These are phyloP conservation scores for Lactuca saligna DNA, from an alignment of 129 eudicot genomes.

Conservation along the genomic window DNA sequence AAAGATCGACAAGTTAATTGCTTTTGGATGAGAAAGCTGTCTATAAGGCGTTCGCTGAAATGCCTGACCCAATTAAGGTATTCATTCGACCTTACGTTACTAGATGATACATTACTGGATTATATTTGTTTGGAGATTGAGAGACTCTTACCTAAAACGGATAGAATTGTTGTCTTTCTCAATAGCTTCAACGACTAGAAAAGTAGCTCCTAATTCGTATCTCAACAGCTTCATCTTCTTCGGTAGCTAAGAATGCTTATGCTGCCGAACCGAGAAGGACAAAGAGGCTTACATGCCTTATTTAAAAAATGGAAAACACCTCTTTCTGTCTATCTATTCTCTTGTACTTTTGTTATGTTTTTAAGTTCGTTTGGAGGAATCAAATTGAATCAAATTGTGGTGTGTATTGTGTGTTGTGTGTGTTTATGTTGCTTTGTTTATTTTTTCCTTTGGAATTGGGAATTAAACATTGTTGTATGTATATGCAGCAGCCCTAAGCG, in stretches of 20 bases:
- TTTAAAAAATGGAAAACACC: too few relatives aligned
- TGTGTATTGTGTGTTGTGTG: constrained; percentile 8
- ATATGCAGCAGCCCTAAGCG: constrained; percentile 90
- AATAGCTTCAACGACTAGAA: too few relatives aligned
- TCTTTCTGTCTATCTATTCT: neutral
- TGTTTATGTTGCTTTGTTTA: constrained; percentile 11
- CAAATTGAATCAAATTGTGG: constrained; percentile 11
- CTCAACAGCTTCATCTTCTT: neutral
- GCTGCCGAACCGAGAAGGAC: neutral
- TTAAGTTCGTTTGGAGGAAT: constrained; percentile 5
- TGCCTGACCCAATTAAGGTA: too few relatives aligned
- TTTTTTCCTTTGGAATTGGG: neutral
- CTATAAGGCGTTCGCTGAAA: too few relatives aligned
- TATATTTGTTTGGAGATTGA: too few relatives aligned
- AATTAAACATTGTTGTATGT: neutral
- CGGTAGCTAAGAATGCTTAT: neutral
- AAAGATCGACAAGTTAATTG: too few relatives aligned
- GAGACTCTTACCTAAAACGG: too few relatives aligned
- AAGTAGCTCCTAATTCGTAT: too few relatives aligned
- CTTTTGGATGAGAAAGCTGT: too few relatives aligned
- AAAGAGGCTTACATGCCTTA: neutral
- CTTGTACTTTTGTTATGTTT: constrained; percentile 5
- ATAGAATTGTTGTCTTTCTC: too few relatives aligned
- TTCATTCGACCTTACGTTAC: too few relatives aligned
- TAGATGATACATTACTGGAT: too few relatives aligned